phyloP scores from a whole-genome alignment of 2,329 filamentous ascomycete genomes.

The Cercospora nicotianae region DNA sequence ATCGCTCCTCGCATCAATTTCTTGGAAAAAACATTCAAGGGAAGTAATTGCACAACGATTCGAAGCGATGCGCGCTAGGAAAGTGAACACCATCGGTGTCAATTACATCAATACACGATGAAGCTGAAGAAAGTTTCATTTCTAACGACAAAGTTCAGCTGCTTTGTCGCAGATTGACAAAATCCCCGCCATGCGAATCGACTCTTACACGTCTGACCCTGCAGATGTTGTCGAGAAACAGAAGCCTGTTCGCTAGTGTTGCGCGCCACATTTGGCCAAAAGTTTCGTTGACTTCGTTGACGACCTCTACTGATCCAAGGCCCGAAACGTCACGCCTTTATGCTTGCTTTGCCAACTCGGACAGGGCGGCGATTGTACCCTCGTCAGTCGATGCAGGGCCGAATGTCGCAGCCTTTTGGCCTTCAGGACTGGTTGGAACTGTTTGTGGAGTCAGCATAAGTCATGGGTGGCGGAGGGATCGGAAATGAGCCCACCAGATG shows the following conservation, averaged over 20 bases:
- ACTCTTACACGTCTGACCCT: not conserved
- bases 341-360: not conserved
- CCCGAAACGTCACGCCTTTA: not conserved
- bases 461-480: not conserved
- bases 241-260: not conserved
- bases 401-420: not conserved
- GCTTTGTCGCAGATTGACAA: not conserved
- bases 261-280: not conserved
- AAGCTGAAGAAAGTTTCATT: not conserved
- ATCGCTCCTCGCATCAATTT: not conserved
- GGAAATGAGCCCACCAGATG: not conserved
- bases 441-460: not conserved
- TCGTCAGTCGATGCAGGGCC: not conserved
- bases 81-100: not conserved
- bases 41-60: not conserved
- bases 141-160: not conserved
- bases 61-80: not conserved
- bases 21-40: not conserved
- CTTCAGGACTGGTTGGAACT: not conserved
- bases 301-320: not conserved
- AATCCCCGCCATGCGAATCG: not conserved
- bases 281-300: not conserved
- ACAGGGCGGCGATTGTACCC: not conserved
- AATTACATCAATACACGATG: not conserved
- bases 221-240: not conserved